A percentile compares a stretch with the other conserved stretches of the same genome.
Evolutionary conservation across 768 basidiomycete genomes (phyloP).

Genomic region (Hygrophoropsis aurantiaca): DNA sequence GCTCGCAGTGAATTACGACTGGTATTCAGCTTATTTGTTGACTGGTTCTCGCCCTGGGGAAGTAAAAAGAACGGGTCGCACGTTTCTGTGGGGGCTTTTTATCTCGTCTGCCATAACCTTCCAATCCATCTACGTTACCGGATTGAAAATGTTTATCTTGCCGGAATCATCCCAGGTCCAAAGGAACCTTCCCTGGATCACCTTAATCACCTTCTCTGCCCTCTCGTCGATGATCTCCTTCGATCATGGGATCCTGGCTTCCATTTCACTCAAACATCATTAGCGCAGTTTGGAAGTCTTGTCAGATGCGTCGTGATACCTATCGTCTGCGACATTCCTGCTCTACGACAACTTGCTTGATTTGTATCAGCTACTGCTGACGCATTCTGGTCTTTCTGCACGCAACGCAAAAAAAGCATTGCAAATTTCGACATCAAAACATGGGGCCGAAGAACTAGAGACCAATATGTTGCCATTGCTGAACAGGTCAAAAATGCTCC

Average conservation of each 20-base stretch:
- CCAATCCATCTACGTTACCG: conserved; percentile 28
- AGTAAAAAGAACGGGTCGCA: conserved; percentile 20
- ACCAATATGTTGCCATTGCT: background rate
- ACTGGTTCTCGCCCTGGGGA: conserved; percentile 36
- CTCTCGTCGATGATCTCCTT: conserved; percentile 29
- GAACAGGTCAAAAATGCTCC: background rate
- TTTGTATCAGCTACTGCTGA: conserved; percentile 20
- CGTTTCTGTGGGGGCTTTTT: conserved; percentile 31
- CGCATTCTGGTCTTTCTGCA: conserved; percentile 32
- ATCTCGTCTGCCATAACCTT: conserved; percentile 33
- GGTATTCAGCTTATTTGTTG: conserved; percentile 27
- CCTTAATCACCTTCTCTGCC: conserved; percentile 30
- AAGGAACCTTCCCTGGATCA: conserved; percentile 23
- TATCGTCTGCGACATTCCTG: conserved; percentile 31
- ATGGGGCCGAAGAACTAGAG: background rate
- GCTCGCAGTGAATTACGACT: conserved; percentile 7
- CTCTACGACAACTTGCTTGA: conserved; percentile 25
- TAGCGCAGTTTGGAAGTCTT: conserved; percentile 3
- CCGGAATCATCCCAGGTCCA: conserved; percentile 29
- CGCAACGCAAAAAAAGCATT: conserved; percentile 6
- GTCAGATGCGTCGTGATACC: conserved; percentile 9
- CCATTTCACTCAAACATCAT: conserved; percentile 20
- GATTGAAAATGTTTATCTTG: conserved; percentile 33
- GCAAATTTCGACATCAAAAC: conserved; percentile 2
- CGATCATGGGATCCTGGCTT: conserved; percentile 27